phyloP scores from a whole-genome alignment of 306 rosid species.

The Datisca glomerata region DNA sequence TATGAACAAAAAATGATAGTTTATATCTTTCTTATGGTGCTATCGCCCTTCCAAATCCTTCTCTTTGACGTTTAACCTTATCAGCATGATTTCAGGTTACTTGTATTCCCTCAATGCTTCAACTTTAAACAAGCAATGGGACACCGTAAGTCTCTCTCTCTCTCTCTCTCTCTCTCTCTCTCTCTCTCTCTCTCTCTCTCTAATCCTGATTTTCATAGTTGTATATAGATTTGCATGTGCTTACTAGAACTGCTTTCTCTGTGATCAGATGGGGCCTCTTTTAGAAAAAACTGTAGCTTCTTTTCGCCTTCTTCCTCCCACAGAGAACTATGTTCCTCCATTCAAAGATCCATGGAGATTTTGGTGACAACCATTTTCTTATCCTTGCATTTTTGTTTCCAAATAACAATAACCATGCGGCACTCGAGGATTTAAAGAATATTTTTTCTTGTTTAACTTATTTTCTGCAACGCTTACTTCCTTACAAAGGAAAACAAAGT shows the following conservation, averaged over 20 bases:
- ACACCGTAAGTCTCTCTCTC: constrained; percentile 34
- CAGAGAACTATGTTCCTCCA: constrained; percentile 84
- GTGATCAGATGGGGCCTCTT: constrained; percentile 66
- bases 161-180: constrained; percentile 11
- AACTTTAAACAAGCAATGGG: constrained; percentile 70
- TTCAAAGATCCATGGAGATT: constrained; percentile 97
- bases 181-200: background rate
- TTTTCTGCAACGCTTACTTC: too few relatives aligned
- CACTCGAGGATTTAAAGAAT: too few relatives aligned
- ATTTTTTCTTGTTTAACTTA: too few relatives aligned
- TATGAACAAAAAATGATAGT: too few relatives aligned
- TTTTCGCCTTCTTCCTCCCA: constrained; percentile 72
- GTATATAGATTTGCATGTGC: too few relatives aligned
- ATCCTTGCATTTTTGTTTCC: too few relatives aligned
- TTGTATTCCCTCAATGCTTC: constrained; percentile 82
- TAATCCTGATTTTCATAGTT: background rate
- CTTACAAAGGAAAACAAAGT: too few relatives aligned
- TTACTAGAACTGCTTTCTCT: background rate
- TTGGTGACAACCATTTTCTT: too few relatives aligned
- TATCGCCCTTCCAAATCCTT: background rate
- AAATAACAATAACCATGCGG: too few relatives aligned
- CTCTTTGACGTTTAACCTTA: constrained; percentile 5
- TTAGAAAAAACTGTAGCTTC: constrained; percentile 60
- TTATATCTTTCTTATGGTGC: constrained; percentile 1
- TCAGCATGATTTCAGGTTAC: constrained; percentile 48